These are phyloP conservation scores for Coniochaeta sp. DNA, from an alignment of 2,329 filamentous ascomycete species.

Conservation along the genomic window DNA sequence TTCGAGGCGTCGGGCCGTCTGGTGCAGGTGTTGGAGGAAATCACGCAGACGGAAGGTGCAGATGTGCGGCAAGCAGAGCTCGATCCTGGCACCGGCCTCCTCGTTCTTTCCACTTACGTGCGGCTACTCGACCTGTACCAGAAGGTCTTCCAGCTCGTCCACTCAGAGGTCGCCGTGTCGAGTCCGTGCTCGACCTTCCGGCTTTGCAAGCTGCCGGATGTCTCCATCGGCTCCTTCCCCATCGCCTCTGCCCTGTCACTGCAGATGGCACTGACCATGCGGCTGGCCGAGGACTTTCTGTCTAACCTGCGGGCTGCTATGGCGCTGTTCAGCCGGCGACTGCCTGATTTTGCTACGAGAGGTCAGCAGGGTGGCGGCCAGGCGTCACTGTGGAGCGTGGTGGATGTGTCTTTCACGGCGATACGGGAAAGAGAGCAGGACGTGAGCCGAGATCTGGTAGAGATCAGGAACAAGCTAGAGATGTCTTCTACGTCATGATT, in stretches of 20 bases:
- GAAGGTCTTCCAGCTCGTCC: conserved; percentile 27
- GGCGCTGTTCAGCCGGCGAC: neutral
- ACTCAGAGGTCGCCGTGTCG: conserved; percentile 17
- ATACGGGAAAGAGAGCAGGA: conserved; percentile 3
- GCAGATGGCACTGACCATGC: conserved; percentile 33
- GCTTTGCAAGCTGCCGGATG: conserved; percentile 32
- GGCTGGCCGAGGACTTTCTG: conserved; percentile 33
- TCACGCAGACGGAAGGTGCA: conserved; percentile 3
- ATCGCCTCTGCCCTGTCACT: conserved; percentile 30
- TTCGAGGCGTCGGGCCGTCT: conserved; percentile 31
- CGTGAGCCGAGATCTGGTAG: neutral
- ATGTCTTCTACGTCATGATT: neutral
- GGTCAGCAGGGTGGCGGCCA: neutral
- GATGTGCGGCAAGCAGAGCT: conserved; percentile 7
- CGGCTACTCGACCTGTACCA: conserved; percentile 33
- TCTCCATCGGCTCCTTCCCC: conserved; percentile 31
- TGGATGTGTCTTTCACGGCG: neutral
- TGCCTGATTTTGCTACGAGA: neutral
- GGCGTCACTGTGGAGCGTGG: neutral
- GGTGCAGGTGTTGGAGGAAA: conserved; percentile 24
- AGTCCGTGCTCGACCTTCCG: conserved; percentile 20
- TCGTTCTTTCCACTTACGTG: conserved; percentile 30
- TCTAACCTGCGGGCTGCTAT: conserved; percentile 19
- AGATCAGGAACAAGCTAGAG: neutral
- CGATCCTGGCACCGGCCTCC: conserved; percentile 29